A percentile compares a stretch with the other conserved stretches of the same genome.
Conservation (phyloP, 2,329 filamentous ascomycete species). For the Stagonosporopsis chrysanthemi region DNA sequence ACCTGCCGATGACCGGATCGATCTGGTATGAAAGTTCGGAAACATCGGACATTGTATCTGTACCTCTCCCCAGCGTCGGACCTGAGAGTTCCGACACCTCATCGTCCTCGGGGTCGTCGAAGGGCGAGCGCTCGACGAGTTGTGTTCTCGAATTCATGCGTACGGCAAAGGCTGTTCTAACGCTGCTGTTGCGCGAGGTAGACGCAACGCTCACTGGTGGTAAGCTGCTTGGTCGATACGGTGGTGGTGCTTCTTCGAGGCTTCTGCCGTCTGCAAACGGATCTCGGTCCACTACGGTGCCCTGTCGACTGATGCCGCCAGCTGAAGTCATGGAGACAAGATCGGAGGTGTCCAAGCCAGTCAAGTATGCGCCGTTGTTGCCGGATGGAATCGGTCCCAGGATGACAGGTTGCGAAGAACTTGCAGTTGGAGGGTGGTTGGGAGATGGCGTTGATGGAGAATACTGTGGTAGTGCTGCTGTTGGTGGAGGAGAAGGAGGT, state of each 20-base stretch:
- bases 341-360: constrained; percentile 50
- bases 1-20: constrained; percentile 32
- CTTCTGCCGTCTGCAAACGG: constrained; percentile 43
- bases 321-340: constrained; percentile 40
- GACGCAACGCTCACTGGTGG: constrained; percentile 37
- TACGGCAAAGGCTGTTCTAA: constrained; percentile 27
- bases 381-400: constrained; percentile 43
- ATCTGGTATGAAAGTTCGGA: constrained; percentile 46
- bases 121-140: constrained; percentile 42
- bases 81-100: constrained; percentile 40
- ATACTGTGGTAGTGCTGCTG: constrained; percentile 25
- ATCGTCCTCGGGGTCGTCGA: constrained; percentile 45
- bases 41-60: constrained; percentile 38
- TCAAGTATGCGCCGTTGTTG: constrained; percentile 46
- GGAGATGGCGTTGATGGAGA: constrained; percentile 22
- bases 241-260: constrained; percentile 45
- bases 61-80: constrained; percentile 23
- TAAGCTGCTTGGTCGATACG: constrained; percentile 46
- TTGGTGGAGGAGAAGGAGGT: constrained; percentile 20
- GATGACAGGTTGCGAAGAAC: constrained; percentile 42
- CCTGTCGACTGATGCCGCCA: constrained; percentile 22
- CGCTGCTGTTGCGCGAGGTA: constrained; percentile 44
- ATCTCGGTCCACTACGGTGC: constrained; percentile 30
- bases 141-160: constrained; percentile 31
- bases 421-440: constrained; percentile 24